phyloP scores from a whole-genome alignment of 371 early-diverging fungal species.

The Actinomucor elegans region DNA sequence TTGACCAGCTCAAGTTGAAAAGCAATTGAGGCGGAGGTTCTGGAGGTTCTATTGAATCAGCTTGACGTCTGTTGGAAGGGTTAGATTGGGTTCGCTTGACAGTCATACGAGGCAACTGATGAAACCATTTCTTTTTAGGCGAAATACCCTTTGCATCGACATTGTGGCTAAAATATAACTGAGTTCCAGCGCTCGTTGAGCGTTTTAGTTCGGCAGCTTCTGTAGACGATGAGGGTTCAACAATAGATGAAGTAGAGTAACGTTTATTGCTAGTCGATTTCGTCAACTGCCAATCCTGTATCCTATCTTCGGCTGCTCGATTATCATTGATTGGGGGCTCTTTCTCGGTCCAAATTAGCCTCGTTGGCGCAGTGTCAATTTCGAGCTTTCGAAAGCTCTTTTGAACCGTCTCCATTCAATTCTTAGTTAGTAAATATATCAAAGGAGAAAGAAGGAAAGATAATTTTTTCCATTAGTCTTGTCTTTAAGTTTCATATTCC shows the following conservation, averaged over 20 bases:
- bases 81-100: constrained; percentile 12
- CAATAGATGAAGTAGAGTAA: background rate
- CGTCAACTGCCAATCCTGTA: too few species aligned
- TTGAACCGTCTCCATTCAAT: background rate
- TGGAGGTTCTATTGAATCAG: constrained; percentile 22
- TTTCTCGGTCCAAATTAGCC: too few species aligned
- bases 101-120: constrained; percentile 7
- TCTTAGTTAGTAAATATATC: too few species aligned
- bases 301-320: too few species aligned
- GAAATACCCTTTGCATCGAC: too few species aligned
- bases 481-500: too few species aligned
- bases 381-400: background rate
- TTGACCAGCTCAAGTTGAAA: constrained; percentile 17
- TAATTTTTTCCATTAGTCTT: too few species aligned
- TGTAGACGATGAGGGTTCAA: background rate
- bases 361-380: constrained; percentile 9
- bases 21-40: constrained; percentile 23
- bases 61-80: constrained; percentile 5
- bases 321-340: too few species aligned
- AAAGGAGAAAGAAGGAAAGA: too few species aligned
- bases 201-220: background rate
- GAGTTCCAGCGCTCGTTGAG: constrained; percentile 3
- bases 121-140: constrained; percentile 14
- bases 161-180: too few species aligned
- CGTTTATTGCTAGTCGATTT: too few species aligned